Conservation (phyloP, 345 rosid species). For the Raphanus raphanistrum region DNA sequence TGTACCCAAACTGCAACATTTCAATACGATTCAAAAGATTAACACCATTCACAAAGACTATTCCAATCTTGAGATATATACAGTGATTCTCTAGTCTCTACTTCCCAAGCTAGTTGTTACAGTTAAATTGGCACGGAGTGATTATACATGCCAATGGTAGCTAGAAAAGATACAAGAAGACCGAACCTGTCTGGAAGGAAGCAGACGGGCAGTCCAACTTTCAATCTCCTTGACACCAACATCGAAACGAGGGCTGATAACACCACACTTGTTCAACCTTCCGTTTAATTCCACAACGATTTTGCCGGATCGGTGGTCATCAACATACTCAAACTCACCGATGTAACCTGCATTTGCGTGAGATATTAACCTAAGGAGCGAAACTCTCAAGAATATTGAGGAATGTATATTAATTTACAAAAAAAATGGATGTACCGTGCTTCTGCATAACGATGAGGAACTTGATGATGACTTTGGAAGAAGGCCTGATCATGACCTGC, state of each 20-base stretch:
- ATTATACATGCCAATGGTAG: neutral
- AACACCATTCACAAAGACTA: neutral
- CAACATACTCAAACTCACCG: conserved; percentile 59
- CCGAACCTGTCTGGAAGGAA: conserved; percentile 55
- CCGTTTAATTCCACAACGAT: conserved; percentile 57
- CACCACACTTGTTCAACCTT: conserved; percentile 57
- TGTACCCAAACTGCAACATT: conserved; percentile 43
- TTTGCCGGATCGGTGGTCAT: conserved; percentile 54
- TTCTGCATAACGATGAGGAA: conserved; percentile 42
- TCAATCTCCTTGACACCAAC: conserved; percentile 58
- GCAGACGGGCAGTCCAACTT: conserved; percentile 58
- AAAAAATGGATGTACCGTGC: conserved; percentile 19
- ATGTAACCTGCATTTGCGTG: conserved; percentile 38
- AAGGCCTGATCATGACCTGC: conserved; percentile 41
- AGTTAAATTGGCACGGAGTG: too few species aligned
- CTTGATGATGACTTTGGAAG: conserved; percentile 43
- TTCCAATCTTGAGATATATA: neutral
- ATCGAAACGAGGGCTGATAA: conserved; percentile 58
- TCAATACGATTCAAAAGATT: neutral
- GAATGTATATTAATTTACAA: neutral
- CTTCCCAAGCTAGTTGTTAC: neutral
- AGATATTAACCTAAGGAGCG: neutral
- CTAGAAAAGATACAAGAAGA: neutral
- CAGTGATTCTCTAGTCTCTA: neutral
- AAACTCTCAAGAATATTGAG: neutral